Base-by-base conservation (phyloP, 208 protist genomes). In the Crithidia sp. region DNA sequence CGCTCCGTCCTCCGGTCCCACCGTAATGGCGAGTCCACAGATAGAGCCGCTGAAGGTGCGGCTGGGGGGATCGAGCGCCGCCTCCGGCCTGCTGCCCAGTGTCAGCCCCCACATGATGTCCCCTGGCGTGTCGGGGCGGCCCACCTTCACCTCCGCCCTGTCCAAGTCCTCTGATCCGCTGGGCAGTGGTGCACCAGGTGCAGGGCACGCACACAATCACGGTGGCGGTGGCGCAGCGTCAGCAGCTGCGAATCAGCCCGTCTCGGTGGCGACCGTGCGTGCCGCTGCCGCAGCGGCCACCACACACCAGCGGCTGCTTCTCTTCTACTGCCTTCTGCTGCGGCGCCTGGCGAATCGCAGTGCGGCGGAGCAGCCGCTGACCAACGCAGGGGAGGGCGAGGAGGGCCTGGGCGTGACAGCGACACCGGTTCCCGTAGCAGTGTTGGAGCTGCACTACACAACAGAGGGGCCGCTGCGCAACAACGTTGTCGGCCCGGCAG, bases 321-420 rank as follows among this genome's bases (percentile, higher is more conserved):
- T 77, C 55, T 88, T 85, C 56, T 88, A 88, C 71, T 82, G 77
- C 43, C 74, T 85, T 7, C 80, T 88, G 6, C 69, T 88, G 19
- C 69, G 80, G 44, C 73, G 75, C 5, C 73, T 88, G 28, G 49
- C 52, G 14, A 40, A 55, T 45, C 66, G 69, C 9, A 70, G 53
- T n/a, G 53, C 43, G 0, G 7, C 53, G 8, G 65, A 63, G 52
- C 62, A 75, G 58, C 52, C 17, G n/a, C 55, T 50, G 63, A 7
- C 17, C 45, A 50, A 47, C 44, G 2, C 53, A 4, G n/a, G 19
- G 40, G 75, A 72, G 16, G 49, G 50, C 37, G 28, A 72, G 43
- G 67, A 53, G 19, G 59, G 54, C 44, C 3, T 50, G 16, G 63
- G 28, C n/a, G 49, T 55, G 57, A 45, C 57, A 7, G 64, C 58